Evolutionary conservation across 805 yeast genomes (phyloP).

Genomic region (Diddensiella caesifluorescens): DNA sequence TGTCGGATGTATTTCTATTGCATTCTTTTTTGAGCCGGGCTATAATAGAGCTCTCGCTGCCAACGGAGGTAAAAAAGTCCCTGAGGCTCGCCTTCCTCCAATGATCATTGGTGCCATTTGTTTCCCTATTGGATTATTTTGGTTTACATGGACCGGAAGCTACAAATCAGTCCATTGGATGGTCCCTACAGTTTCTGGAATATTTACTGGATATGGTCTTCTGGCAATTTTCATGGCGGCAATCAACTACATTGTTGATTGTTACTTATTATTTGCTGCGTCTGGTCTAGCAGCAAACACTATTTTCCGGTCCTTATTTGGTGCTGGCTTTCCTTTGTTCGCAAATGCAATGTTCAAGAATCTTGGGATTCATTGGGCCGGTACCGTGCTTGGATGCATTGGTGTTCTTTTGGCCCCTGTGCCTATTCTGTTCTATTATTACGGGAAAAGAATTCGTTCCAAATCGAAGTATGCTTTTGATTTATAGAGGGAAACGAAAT

Average conservation of each 20-base stretch:
- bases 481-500: too few relatives aligned
- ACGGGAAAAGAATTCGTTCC: constrained; percentile 52
- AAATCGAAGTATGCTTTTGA: constrained; percentile 58
- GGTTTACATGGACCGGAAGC: constrained; percentile 88
- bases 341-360: constrained; percentile 63
- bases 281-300: constrained; percentile 76
- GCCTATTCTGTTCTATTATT: constrained; percentile 59
- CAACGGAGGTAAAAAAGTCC: constrained; percentile 60
- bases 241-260: constrained; percentile 67
- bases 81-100: constrained; percentile 77
- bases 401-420: constrained; percentile 56
- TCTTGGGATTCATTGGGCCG: constrained; percentile 77
- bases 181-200: constrained; percentile 64
- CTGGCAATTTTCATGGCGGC: constrained; percentile 64
- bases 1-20: constrained; percentile 49
- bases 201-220: constrained; percentile 66
- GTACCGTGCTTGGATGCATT: constrained; percentile 62
- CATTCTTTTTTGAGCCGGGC: constrained; percentile 47
- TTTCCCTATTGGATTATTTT: constrained; percentile 75
- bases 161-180: constrained; percentile 74
- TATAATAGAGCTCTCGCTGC: constrained; percentile 44
- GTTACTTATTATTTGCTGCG: constrained; percentile 68
- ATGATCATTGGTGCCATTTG: constrained; percentile 66
- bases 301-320: constrained; percentile 61
- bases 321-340: constrained; percentile 69